Conservation (phyloP, 805 yeast genomes). For the Monosporozyma unispora region DNA sequence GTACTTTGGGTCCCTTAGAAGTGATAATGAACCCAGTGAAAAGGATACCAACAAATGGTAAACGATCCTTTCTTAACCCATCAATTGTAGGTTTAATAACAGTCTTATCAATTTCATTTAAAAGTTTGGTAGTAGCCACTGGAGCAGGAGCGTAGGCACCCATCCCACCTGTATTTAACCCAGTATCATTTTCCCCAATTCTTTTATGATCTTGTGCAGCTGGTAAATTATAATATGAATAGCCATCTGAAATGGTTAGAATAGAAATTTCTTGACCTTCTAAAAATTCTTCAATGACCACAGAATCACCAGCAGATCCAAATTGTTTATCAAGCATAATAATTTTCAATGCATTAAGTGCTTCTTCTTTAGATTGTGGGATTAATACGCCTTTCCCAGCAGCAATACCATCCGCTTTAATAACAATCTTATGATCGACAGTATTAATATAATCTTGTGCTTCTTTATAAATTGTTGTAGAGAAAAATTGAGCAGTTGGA, state of each 20-base stretch:
- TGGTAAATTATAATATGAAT: conserved; percentile 81
- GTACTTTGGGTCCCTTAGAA: conserved; percentile 81
- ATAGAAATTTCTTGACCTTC: conserved; percentile 97
- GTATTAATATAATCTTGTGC: conserved; percentile 54
- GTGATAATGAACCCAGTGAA: conserved; percentile 94
- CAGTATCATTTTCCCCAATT: conserved; percentile 85
- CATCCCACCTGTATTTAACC: conserved; percentile 98
- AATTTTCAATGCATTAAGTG: conserved; percentile 69
- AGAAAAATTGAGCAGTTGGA: conserved; percentile 88
- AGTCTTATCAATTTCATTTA: conserved; percentile 60
- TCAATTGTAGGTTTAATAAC: conserved; percentile 85
- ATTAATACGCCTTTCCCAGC: conserved; percentile 98
- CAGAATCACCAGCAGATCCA: conserved; percentile 89
- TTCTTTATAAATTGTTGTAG: conserved; percentile 65
- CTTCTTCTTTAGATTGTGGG: conserved; percentile 78
- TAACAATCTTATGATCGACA: conserved; percentile 69
- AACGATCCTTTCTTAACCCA: conserved; percentile 93
- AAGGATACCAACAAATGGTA: conserved; percentile 90
- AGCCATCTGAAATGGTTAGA: conserved; percentile 88
- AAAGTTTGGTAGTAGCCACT: conserved; percentile 67
- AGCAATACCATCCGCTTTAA: conserved; percentile 96
- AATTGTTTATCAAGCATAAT: conserved; percentile 86
- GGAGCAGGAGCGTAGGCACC: conserved; percentile 99
- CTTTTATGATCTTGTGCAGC: conserved; percentile 99
- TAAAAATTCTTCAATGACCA: conserved; percentile 89